Percentiles rank a stretch among this genome's conserved stretches.
phyloP scores from a whole-genome alignment of 345 rosid species.

The Euphorbia pulcherrima region DNA sequence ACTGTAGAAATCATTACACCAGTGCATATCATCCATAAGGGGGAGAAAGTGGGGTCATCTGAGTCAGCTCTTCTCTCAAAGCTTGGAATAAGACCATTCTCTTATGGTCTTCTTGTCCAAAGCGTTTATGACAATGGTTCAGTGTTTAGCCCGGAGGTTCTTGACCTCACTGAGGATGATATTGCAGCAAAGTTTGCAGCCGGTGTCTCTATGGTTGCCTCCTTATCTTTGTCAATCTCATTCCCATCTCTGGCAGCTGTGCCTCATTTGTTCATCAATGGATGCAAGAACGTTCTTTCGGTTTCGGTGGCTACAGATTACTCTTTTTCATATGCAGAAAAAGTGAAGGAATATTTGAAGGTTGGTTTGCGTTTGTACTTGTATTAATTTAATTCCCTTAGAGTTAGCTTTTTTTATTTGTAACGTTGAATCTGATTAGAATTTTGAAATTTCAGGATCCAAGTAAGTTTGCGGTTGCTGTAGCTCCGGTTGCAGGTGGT shows the following conservation, averaged over 20 bases:
- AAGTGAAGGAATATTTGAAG: conserved; percentile 25
- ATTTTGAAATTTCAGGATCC: conserved; percentile 17
- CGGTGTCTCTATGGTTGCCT: conserved; percentile 15
- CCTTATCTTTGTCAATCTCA: conserved; percentile 18
- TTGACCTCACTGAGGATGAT: conserved; percentile 28
- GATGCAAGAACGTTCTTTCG: conserved; percentile 24
- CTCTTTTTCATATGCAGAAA: conserved; percentile 21
- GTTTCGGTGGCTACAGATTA: conserved; percentile 19
- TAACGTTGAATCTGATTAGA: background rate
- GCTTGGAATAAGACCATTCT: conserved; percentile 30
- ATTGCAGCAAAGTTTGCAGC: conserved; percentile 17
- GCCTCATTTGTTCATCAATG: conserved; percentile 21
- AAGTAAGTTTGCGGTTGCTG: conserved; percentile 21
- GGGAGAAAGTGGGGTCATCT: conserved; percentile 30
- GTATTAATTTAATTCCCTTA: no score
- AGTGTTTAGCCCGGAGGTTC: conserved; percentile 27
- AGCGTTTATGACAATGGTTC: conserved; percentile 22
- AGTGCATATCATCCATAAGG: conserved; percentile 26
- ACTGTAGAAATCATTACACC: conserved; percentile 27
- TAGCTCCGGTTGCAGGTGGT: background rate
- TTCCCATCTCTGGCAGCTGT: conserved; percentile 24
- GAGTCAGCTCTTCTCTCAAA: conserved; percentile 29
- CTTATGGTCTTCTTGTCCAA: conserved; percentile 22
- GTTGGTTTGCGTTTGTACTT: background rate
- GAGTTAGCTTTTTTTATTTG: background rate